phyloP scores from a whole-genome alignment of 495 filamentous ascomycete species.

The Penicillium maclennaniae region DNA sequence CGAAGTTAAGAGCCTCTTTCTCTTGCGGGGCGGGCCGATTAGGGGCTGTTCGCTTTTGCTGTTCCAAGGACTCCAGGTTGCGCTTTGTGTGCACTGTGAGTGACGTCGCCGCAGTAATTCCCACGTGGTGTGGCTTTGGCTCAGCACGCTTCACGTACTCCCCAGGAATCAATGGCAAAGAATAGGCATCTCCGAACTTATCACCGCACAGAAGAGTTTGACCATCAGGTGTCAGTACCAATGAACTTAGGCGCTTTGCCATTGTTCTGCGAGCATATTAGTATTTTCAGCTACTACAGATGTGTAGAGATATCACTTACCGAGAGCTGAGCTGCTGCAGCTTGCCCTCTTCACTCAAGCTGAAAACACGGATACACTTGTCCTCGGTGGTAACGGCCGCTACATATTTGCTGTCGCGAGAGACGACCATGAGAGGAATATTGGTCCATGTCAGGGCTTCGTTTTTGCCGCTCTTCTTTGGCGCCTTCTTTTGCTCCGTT shows the following conservation, averaged over 20 bases:
- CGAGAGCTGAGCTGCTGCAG: slow-evolving; percentile 69
- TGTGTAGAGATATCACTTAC: slow-evolving; percentile 36
- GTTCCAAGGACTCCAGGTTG: slow-evolving; percentile 69
- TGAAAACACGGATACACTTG: slow-evolving; percentile 82
- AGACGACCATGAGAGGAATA: slow-evolving; percentile 54
- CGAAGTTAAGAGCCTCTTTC: slow-evolving; percentile 52
- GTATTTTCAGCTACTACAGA: slow-evolving; percentile 2
- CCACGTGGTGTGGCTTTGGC: slow-evolving; percentile 32
- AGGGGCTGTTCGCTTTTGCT: slow-evolving; percentile 57
- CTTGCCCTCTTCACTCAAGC: slow-evolving; percentile 54
- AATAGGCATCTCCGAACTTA: slow-evolving; percentile 95
- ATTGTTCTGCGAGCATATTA: slow-evolving; percentile 56
- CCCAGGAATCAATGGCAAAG: slow-evolving; percentile 69
- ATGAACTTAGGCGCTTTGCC: slow-evolving; percentile 80
- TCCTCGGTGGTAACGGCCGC: slow-evolving; percentile 82
- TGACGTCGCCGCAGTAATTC: slow-evolving; percentile 56
- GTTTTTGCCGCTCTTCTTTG: slow-evolving; percentile 13
- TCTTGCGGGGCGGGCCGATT: slow-evolving; percentile 37
- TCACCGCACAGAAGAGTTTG: slow-evolving; percentile 74
- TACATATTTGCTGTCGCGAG: slow-evolving; percentile 59
- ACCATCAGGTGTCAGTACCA: slow-evolving; percentile 65
- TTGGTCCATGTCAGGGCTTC: slow-evolving; percentile 38
- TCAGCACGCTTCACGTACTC: slow-evolving; percentile 22
- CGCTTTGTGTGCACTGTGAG: slow-evolving; percentile 80
- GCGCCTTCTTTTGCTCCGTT: slow-evolving; percentile 14